Conservation (phyloP, 495 filamentous ascomycete species). For the Aspergillus wentii region DNA sequence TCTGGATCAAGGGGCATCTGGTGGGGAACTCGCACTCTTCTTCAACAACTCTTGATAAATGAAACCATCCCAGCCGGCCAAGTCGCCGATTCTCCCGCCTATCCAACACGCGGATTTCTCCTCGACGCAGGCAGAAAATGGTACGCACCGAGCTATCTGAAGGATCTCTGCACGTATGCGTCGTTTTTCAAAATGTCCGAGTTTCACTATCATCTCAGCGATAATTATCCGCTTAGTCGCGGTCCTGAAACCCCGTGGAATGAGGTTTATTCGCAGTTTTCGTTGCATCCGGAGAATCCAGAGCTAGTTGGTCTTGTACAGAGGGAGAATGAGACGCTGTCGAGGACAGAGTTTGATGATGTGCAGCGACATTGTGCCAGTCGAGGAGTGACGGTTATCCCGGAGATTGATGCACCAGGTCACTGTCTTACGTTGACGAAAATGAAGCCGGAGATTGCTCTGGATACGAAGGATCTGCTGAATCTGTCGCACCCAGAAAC, state of each 20-base stretch:
- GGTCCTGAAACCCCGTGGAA: slow-evolving; percentile 46
- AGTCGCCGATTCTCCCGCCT: slow-evolving; percentile 41
- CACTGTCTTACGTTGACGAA: slow-evolving; percentile 50
- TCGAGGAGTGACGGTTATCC: slow-evolving; percentile 48
- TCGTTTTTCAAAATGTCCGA: slow-evolving; percentile 54
- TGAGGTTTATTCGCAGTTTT: slow-evolving; percentile 48
- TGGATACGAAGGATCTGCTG: slow-evolving; percentile 46
- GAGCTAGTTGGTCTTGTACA: slow-evolving; percentile 38
- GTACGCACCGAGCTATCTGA: slow-evolving; percentile 48
- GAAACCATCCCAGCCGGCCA: slow-evolving; percentile 23
- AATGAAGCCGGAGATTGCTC: slow-evolving; percentile 50
- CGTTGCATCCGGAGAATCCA: slow-evolving; percentile 36
- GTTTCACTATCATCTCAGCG: slow-evolving; percentile 53
- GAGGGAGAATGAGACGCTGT: slow-evolving; percentile 44
- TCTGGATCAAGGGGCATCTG: slow-evolving; percentile 48
- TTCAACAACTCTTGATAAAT: slow-evolving; percentile 41
- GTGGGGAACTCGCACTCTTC: slow-evolving; percentile 51
- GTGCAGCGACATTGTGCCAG: slow-evolving; percentile 47
- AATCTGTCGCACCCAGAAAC: slow-evolving; percentile 52
- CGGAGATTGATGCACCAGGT: slow-evolving; percentile 52
- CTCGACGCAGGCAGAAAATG: slow-evolving; percentile 54
- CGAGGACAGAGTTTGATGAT: slow-evolving; percentile 41
- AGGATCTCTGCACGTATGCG: slow-evolving; percentile 53
- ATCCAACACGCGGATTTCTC: slow-evolving; percentile 45
- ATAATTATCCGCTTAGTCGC: slow-evolving; percentile 52